Conservation (phyloP, 345 rosid genomes). For the Raphanus raphanistrum region DNA sequence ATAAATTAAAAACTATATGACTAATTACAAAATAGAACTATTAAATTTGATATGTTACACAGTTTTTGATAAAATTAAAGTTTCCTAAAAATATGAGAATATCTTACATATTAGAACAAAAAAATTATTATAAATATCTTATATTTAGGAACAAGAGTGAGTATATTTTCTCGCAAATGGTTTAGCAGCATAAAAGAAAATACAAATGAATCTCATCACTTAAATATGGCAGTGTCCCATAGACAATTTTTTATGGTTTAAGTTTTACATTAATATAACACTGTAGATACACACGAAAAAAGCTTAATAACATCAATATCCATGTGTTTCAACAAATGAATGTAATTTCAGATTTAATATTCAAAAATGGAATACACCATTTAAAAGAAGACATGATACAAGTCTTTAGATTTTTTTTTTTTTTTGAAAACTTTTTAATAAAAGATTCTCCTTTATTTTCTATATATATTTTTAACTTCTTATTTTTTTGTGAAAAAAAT, state of each 20-base stretch:
- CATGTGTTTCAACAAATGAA: background rate
- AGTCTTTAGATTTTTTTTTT: background rate
- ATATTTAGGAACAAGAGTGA: too few species aligned
- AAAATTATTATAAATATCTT: too few species aligned
- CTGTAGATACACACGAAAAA: background rate
- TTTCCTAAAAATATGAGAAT: too few species aligned
- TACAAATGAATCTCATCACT: background rate
- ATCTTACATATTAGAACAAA: too few species aligned
- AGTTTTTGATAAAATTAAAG: too few species aligned
- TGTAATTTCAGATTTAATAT: background rate
- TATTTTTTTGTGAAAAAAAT: background rate
- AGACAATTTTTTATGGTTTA: background rate
- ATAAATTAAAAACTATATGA: too few species aligned
- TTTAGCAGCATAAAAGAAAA: slow-evolving; percentile 1
- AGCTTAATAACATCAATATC: background rate
- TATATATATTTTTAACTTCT: background rate
- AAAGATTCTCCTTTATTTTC: background rate
- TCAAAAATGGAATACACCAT: background rate
- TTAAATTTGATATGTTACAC: too few species aligned
- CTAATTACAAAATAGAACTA: too few species aligned
- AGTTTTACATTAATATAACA: background rate
- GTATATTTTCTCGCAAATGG: slow-evolving; percentile 1
- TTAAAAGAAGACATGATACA: background rate
- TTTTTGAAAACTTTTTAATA: background rate
- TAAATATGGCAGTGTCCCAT: background rate